Evolutionary conservation across 306 rosid genomes (phyloP).

Genomic region (Lupinus albus): DNA sequence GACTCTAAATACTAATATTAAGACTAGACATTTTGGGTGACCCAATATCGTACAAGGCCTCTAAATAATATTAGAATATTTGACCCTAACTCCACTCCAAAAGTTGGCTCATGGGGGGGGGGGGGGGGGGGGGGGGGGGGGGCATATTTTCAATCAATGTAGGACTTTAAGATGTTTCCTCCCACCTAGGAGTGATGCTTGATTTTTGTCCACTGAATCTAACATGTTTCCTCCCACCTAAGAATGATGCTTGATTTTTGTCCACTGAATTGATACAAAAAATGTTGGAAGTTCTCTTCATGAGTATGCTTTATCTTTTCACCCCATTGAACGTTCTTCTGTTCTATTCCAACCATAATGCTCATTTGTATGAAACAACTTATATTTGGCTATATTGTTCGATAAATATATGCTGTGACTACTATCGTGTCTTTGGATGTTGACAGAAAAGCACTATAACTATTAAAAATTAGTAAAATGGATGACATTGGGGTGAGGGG

Average conservation of each 20-base stretch:
- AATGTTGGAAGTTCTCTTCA: constrained; percentile 12
- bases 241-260: constrained; percentile 27
- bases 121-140: too few relatives aligned
- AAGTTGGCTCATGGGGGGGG: too few relatives aligned
- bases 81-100: too few relatives aligned
- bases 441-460: constrained; percentile 21
- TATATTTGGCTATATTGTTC: not conserved
- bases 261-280: constrained; percentile 22
- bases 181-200: not conserved
- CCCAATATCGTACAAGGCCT: too few relatives aligned
- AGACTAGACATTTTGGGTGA: too few relatives aligned
- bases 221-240: too few relatives aligned
- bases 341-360: constrained; percentile 10
- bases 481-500: constrained; percentile 18
- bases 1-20: too few relatives aligned
- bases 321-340: constrained; percentile 21
- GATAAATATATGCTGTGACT: constrained; percentile 29
- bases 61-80: too few relatives aligned
- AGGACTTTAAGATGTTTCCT: too few relatives aligned
- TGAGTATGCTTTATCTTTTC: constrained; percentile 7
- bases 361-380: constrained; percentile 3
- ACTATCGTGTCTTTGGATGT: constrained; percentile 25
- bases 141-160: too few relatives aligned
- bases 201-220: too few relatives aligned
- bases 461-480: constrained; percentile 13